phyloP scores from a whole-genome alignment of 2,329 filamentous ascomycete species.

The Claviceps capensis region DNA sequence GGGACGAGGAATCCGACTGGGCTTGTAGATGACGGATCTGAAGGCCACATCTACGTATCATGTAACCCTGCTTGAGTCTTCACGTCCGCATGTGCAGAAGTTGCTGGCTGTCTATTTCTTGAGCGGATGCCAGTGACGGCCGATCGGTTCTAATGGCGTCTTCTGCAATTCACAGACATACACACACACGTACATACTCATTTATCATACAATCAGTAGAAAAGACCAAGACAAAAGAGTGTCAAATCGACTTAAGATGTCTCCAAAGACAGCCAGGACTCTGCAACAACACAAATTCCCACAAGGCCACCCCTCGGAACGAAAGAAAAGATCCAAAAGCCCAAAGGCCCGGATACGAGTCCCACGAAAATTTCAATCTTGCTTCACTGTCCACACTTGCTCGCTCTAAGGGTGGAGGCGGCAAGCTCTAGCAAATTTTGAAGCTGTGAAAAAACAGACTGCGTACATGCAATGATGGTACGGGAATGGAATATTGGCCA shows the following conservation, averaged over 20 bases:
- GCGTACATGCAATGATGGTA: not conserved
- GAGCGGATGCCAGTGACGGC: too few relatives aligned
- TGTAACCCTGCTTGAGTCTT: too few relatives aligned
- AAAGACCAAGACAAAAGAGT: conserved; percentile 11
- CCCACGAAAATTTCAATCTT: conserved; percentile 31
- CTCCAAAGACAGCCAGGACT: conserved; percentile 12
- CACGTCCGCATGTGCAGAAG: too few relatives aligned
- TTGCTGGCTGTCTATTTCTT: too few relatives aligned
- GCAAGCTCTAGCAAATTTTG: conserved; percentile 54
- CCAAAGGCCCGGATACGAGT: not conserved
- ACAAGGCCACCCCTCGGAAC: conserved; percentile 13
- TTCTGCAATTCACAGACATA: too few relatives aligned
- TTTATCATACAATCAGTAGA: too few relatives aligned
- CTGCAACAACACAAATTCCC: conserved; percentile 8
- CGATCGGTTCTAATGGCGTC: too few relatives aligned
- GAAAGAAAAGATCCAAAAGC: conserved; percentile 10
- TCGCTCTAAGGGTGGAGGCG: conserved; percentile 39
- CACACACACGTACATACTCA: too few relatives aligned
- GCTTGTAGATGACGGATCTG: too few relatives aligned
- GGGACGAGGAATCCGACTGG: too few relatives aligned
- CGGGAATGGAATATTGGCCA: too few relatives aligned
- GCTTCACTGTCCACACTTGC: conserved; percentile 60
- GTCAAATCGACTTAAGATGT: conserved; percentile 3
- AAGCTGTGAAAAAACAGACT: conserved; percentile 26
- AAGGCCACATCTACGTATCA: too few relatives aligned